phyloP scores from a whole-genome alignment of 208 protist species.

The Histomonas meleagridis region DNA sequence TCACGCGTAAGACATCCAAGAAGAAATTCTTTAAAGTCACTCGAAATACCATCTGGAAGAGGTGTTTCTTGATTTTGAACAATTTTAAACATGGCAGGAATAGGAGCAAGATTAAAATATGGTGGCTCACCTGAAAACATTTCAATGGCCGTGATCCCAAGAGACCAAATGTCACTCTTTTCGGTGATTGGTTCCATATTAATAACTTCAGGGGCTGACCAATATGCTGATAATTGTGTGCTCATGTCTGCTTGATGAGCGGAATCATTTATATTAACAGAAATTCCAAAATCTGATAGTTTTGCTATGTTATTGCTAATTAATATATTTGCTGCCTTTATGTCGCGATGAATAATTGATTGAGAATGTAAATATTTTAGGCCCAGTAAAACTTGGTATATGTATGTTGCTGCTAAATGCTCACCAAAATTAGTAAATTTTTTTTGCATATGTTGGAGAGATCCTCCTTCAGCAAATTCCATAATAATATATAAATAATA shows the following conservation, averaged over 20 bases:
- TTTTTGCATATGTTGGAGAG: slow-evolving; percentile 61
- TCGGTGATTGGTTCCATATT: slow-evolving; percentile 57
- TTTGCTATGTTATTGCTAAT: slow-evolving; percentile 70
- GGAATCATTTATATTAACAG: slow-evolving; percentile 64
- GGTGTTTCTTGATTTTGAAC: neutral
- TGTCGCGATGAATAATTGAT: slow-evolving; percentile 68
- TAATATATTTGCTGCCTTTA: slow-evolving; percentile 71
- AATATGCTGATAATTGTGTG: too few relatives aligned
- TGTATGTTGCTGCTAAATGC: slow-evolving; percentile 61
- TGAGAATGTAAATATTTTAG: slow-evolving; percentile 67
- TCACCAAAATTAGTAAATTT: slow-evolving; percentile 66
- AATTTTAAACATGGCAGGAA: slow-evolving; percentile 67
- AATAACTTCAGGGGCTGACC: slow-evolving; percentile 76
- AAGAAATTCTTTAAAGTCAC: neutral
- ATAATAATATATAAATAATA: slow-evolving; percentile 65
- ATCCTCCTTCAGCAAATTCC: slow-evolving; percentile 68
- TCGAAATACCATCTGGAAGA: neutral
- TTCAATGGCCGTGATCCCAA: slow-evolving; percentile 74
- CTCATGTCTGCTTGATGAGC: too few relatives aligned
- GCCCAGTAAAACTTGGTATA: slow-evolving; percentile 65
- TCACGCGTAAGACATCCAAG: neutral
- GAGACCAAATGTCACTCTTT: slow-evolving; percentile 42
- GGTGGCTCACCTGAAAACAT: slow-evolving; percentile 67
- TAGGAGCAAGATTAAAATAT: slow-evolving; percentile 68
- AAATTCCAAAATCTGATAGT: slow-evolving; percentile 88